phyloP scores from a whole-genome alignment of 2,329 filamentous ascomycete species.

The Aureobasidium melanogenum region DNA sequence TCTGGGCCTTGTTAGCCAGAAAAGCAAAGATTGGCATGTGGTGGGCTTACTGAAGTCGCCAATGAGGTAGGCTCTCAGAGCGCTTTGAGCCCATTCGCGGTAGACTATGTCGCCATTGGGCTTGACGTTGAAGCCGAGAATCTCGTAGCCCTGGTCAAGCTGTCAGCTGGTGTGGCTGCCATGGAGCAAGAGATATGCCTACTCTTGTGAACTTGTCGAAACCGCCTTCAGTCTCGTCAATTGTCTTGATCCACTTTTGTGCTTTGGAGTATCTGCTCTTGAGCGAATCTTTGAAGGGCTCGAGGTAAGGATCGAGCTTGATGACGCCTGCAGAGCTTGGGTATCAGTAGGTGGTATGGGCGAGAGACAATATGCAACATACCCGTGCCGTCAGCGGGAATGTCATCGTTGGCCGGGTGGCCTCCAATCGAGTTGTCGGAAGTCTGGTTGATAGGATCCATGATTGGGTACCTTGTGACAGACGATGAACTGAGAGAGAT shows the following conservation, averaged over 20 bases:
- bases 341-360: conserved; percentile 16
- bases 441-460: conserved; percentile 35
- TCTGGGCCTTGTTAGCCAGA: conserved; percentile 43
- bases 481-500: background rate
- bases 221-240: conserved; percentile 78
- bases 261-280: conserved; percentile 69
- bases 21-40: conserved; percentile 23
- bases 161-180: background rate
- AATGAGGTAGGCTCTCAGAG: conserved; percentile 71
- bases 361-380: conserved; percentile 20
- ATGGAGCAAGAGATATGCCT: conserved; percentile 5
- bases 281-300: conserved; percentile 71
- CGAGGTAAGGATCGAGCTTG: conserved; percentile 79
- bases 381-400: conserved; percentile 67
- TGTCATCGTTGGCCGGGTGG: conserved; percentile 40
- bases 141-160: conserved; percentile 62
- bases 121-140: conserved; percentile 75
- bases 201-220: conserved; percentile 85
- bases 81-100: conserved; percentile 94
- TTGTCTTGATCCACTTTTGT: conserved; percentile 76
- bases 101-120: conserved; percentile 80
- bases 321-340: conserved; percentile 59
- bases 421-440: conserved; percentile 36
- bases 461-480: conserved; percentile 12
- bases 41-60: conserved; percentile 74